A percentile compares a stretch with the other conserved stretches of the same genome.
phyloP scores from a whole-genome alignment of 2,329 filamentous ascomycete species.

The Trichoderma gracile region DNA sequence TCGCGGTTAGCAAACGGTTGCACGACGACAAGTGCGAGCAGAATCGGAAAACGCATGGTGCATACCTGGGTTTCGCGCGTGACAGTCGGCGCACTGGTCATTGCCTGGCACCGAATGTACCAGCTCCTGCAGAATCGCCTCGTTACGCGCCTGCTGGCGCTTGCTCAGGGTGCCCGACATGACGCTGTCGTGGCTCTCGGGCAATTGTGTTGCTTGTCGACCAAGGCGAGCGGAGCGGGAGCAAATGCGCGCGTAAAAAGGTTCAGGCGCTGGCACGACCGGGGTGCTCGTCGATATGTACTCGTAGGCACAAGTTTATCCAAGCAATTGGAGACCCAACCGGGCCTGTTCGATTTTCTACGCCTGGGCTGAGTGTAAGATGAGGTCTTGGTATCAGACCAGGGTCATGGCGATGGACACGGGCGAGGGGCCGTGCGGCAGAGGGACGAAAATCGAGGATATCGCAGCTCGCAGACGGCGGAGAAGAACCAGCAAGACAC shows the following conservation, averaged over 20 bases:
- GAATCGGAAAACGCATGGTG: slow-evolving; percentile 35
- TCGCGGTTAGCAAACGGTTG: slow-evolving; percentile 33
- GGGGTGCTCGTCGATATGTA: slow-evolving; percentile 2
- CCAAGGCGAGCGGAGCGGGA: slow-evolving; percentile 10
- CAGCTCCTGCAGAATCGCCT: slow-evolving; percentile 86
- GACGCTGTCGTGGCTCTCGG: slow-evolving; percentile 25
- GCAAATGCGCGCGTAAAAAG: slow-evolving; percentile 15
- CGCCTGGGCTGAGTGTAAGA: slow-evolving; percentile 24
- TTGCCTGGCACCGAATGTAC: slow-evolving; percentile 83
- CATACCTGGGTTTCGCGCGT: slow-evolving; percentile 84
- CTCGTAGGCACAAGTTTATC: not conserved
- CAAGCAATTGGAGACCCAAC: slow-evolving; percentile 17
- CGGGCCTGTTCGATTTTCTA: slow-evolving; percentile 19
- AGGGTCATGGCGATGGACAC: slow-evolving; percentile 26
- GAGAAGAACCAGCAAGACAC: not conserved
- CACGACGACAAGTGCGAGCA: slow-evolving; percentile 23
- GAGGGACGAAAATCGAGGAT: not conserved
- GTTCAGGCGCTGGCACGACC: slow-evolving; percentile 13
- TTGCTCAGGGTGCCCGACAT: slow-evolving; percentile 84
- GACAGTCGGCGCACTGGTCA: slow-evolving; percentile 90
- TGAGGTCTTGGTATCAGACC: slow-evolving; percentile 22
- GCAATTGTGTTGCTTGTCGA: not conserved
- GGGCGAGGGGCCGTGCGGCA: slow-evolving; percentile 11
- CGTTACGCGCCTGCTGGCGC: slow-evolving; percentile 96
- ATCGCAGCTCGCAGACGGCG: not conserved